These are phyloP conservation scores for Leishmania lainsoni DNA, from an alignment of 208 protist genomes.

Conservation along the genomic window DNA sequence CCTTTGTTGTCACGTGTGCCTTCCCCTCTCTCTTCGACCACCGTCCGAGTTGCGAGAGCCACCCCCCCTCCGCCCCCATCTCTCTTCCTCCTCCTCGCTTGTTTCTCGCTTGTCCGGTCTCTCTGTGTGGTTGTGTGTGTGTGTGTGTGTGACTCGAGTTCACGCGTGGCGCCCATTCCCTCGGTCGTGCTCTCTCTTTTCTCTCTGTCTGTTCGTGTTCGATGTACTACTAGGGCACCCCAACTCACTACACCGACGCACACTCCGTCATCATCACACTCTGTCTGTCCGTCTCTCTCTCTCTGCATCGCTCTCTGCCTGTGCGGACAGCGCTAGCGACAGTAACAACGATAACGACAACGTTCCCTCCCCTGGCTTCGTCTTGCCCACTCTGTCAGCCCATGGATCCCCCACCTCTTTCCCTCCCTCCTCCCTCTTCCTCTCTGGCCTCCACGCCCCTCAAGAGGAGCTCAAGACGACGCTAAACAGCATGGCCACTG, in stretches of 20 bases:
- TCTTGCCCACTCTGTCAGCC: not conserved
- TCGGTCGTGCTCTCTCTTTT: not conserved
- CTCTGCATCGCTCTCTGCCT: no score
- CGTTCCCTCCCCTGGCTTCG: not conserved
- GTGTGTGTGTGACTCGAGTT: no score
- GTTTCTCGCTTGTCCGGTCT: no score
- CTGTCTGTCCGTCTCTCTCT: not conserved
- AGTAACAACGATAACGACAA: not conserved
- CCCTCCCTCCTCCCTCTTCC: no score
- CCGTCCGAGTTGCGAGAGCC: not conserved
- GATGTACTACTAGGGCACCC: not conserved
- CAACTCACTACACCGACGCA: not conserved
- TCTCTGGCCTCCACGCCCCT: not conserved
- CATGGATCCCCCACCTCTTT: no score
- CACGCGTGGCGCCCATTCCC: no score
- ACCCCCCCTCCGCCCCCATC: no score
- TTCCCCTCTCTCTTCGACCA: not conserved
- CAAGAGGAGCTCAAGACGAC: not conserved
- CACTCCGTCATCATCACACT: not conserved
- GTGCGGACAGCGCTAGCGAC: no score
- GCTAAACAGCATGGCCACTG: no score
- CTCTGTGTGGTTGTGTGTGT: no score
- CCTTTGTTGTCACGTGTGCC: not conserved
- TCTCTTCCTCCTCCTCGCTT: not conserved
- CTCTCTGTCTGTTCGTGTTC: not conserved